Evolutionary conservation across 2,329 filamentous ascomycete species (phyloP), one percentile per base, ranked within the genome.

Genomic region (Trichoderma aggressivum): DNA sequence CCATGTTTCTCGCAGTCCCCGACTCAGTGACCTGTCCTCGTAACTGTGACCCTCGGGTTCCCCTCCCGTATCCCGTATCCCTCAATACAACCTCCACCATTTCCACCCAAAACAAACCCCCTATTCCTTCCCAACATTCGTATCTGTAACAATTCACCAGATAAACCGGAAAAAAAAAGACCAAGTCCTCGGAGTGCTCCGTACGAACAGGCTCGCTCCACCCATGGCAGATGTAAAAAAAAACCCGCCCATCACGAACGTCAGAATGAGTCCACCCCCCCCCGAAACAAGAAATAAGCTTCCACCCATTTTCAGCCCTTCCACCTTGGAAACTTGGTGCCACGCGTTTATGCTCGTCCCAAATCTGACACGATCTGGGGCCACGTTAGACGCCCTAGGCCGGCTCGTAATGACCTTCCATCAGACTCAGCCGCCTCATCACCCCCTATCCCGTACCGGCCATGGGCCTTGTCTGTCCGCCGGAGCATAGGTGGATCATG

Each of bases 211-310:
- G 11, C 34, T 7, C 21, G 26, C 63, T 66, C 63, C 50, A 53
- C 28, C 8, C 1, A n/a, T n/a, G n/a, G n/a, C 5, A 21, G n/a
- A 14, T 3, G 3, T 6, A 28, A 28, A 28, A 28, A 53, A n/a
- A 8, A 59, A 66, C 36, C 64, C 64, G 60, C 66, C 66, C 66
- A 69, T 69, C 66, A 69, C 56, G 66, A 69, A 69, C 30, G 56
- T 50, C 39, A 50, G 36, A 58, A 50, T 59, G 24, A 60, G 55
- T 30, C 65, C 18, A 18, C 32, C 21, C n/a, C n/a, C n/a, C n/a
- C 43, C 36, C 7, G 12, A 26, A 32, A 28, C 12, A 30, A 43
- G n/a, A 16, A n/a, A 26, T 36, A 60, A 60, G 21, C 18, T 47
- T 69, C 56, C 66, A 21, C 36, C 36, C n/a, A 69, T 66, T n/a